Percentiles rank a stretch among this genome's conserved stretches.
Evolutionary conservation across 176 grass and related monocot genomes (phyloP).

Genomic region (Tillandsia fasciculata): DNA sequence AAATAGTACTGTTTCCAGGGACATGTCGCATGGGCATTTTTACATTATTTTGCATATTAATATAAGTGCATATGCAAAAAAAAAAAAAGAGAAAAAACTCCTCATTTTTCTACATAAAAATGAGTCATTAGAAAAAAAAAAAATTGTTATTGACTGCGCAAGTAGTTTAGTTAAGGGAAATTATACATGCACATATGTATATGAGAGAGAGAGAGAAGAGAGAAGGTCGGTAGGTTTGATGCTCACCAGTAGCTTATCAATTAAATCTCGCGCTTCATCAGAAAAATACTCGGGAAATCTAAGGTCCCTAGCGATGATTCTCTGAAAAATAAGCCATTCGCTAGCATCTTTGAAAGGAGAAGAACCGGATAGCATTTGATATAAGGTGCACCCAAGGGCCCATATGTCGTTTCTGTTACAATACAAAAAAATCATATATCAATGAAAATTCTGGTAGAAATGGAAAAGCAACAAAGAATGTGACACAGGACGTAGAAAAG

Average conservation of each 20-base stretch:
- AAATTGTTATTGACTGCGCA: too few species aligned
- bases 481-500: background rate
- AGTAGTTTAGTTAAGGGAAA: too few species aligned
- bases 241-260: slow-evolving; percentile 87
- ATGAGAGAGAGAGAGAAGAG: background rate
- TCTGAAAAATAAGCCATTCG: slow-evolving; percentile 95
- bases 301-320: slow-evolving; percentile 82
- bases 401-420: slow-evolving; percentile 88
- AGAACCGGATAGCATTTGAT: slow-evolving; percentile 96
- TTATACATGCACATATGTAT: background rate
- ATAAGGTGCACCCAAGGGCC: slow-evolving; percentile 88
- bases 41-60: too few species aligned
- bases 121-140: too few species aligned
- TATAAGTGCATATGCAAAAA: too few species aligned
- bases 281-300: slow-evolving; percentile 85
- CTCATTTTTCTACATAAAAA: too few species aligned
- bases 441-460: background rate
- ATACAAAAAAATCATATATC: slow-evolving; percentile 11
- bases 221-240: background rate
- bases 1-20: too few species aligned
- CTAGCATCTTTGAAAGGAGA: slow-evolving; percentile 96
- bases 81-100: too few species aligned
- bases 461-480: background rate
- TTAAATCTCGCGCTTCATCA: slow-evolving; percentile 64
- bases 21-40: too few species aligned